These are phyloP conservation scores for Vigna radiata DNA, from an alignment of 306 rosid species.

Conservation along the genomic window DNA sequence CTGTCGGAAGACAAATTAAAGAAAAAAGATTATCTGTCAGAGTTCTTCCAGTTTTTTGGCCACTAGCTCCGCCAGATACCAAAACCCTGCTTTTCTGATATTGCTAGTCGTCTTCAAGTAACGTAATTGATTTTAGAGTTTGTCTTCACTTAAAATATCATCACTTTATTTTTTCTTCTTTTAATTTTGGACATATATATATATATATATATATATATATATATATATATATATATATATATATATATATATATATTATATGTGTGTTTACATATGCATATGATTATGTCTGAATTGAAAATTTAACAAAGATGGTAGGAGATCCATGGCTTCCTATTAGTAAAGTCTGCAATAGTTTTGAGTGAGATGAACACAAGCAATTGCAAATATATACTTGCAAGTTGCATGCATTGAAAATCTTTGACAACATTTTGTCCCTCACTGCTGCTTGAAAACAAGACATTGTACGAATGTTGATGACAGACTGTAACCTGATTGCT, in stretches of 20 bases:
- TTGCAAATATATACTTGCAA: neutral
- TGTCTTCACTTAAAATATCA: neutral
- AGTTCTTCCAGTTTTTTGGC: neutral
- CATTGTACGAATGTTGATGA: neutral
- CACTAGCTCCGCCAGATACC: neutral
- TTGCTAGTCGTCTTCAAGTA: neutral
- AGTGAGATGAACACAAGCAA: neutral
- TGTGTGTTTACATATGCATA: no score
- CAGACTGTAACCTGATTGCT: neutral
- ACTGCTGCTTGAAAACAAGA: neutral
- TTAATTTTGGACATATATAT: neutral
- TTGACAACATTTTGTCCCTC: no score
- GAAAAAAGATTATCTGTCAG: no score
- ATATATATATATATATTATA: no score
- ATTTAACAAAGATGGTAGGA: neutral
- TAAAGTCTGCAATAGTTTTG: slow-evolving; percentile 5
- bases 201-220: no score
- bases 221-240: no score
- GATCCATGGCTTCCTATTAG: neutral
- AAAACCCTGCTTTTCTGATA: neutral
- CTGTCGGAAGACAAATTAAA: neutral
- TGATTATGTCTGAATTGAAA: no score
- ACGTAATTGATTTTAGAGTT: neutral
- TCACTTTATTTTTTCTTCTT: neutral
- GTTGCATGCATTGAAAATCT: neutral